These are phyloP conservation scores for Pseudocercospora eumusae DNA, from an alignment of 2,329 filamentous ascomycete genomes.

Conservation along the genomic window DNA sequence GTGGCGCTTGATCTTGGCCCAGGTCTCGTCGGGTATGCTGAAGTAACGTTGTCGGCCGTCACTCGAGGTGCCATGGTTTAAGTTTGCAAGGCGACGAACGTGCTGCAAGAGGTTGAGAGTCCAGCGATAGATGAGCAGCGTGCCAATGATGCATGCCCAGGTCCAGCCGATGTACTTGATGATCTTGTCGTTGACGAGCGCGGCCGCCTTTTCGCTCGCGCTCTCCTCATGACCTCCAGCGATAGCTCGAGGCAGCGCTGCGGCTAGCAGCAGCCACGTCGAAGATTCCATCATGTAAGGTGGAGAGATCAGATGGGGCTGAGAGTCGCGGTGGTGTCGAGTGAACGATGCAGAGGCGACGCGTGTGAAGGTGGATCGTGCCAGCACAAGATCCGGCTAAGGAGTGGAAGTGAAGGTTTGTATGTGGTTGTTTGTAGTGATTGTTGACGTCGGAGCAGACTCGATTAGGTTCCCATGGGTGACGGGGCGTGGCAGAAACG, in stretches of 20 bases:
- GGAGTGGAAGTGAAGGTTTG: neutral
- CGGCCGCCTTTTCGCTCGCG: constrained; percentile 22
- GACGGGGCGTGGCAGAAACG: neutral
- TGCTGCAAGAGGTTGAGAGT: constrained; percentile 64
- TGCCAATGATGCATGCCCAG: constrained; percentile 63
- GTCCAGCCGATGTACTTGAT: constrained; percentile 45
- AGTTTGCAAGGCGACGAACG: constrained; percentile 70
- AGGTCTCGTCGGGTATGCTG: constrained; percentile 58
- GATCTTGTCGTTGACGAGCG: constrained; percentile 36
- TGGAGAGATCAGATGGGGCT: neutral
- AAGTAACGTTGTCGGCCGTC: constrained; percentile 69
- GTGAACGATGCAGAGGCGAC: neutral
- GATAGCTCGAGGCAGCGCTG: constrained; percentile 15
- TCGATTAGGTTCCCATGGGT: neutral
- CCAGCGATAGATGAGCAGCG: constrained; percentile 68
- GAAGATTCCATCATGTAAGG: constrained; percentile 16
- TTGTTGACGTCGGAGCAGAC: neutral
- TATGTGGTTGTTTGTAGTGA: neutral
- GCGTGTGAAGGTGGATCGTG: constrained; percentile 18
- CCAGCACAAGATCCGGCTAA: constrained; percentile 15
- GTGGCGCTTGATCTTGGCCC: constrained; percentile 50
- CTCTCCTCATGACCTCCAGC: constrained; percentile 14
- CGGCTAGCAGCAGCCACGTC: constrained; percentile 26
- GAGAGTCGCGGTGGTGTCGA: neutral
- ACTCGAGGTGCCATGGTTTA: constrained; percentile 68